Base-by-base conservation (phyloP, 2,329 filamentous ascomycete genomes). In the Monilinia fructigena region DNA sequence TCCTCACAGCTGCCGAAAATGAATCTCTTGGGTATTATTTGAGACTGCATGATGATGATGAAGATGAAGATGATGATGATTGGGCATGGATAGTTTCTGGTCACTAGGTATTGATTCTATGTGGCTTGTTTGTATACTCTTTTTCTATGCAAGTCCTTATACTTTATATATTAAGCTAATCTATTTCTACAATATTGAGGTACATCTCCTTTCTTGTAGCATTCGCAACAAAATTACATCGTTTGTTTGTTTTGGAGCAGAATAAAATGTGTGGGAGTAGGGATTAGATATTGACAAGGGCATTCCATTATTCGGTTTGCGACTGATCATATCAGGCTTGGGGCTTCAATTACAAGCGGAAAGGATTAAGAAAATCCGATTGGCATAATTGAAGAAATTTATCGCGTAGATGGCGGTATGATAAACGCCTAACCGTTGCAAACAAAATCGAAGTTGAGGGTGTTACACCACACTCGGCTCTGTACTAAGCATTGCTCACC, bases 1-100 rank as follows among this genome's bases (percentile, higher is more conserved):
- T 47, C 55, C 47, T 59, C 40, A 47, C 55, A 26, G 26, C 42
- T 59, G 8, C 40, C 55, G 55, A 59, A 47, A 47, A 59, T 18
- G 31, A 59, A 59, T 7, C 31, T 59, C 5, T 23, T 31, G 26
- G 42, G 40, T 16, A 55, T 16, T 8, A 23, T 16, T 59, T 31
- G 42, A 59, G 55, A 59, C 16, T 59, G 28, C 26, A 58, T 47
- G 26, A 35, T 31, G 10, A 45, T 35, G n/a, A 47, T n/a, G 28
- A 47, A 23, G 26, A 35, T 31, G 10, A 45, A 23, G n/a, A 58
- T 47, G 26, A 45, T 35, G n/a, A 47, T n/a, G 28, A 47, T n/a
- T 31, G 26, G 47, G 18, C 16, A n/a, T 31, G 4, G 31, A 14
- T n/a, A 10, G 20, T 47, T 47, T 31, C 55, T n/a, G 20, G 18